phyloP scores from a whole-genome alignment of 2,329 filamentous ascomycete genomes.

The Ophiocordyceps polyrhachis-furcata region DNA sequence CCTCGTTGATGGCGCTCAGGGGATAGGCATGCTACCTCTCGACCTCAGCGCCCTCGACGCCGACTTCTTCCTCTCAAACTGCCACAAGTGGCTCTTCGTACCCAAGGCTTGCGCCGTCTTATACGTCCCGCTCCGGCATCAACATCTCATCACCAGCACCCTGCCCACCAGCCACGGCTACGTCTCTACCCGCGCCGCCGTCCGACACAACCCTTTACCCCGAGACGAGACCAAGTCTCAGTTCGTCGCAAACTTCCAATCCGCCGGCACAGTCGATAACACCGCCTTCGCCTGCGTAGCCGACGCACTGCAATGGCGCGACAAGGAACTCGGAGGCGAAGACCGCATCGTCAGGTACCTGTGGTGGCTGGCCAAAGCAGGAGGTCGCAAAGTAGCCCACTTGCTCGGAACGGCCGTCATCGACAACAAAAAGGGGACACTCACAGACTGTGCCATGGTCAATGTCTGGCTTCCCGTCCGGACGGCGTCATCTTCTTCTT shows the following conservation, averaged over 20 bases:
- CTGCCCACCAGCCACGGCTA: neutral
- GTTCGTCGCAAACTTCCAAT: neutral
- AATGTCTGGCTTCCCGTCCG: slow-evolving; percentile 1
- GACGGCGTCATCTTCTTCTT: neutral
- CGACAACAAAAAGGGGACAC: neutral
- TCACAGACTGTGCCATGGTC: slow-evolving; percentile 1
- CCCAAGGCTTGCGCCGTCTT: neutral
- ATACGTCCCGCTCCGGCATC: neutral
- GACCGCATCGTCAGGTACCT: neutral
- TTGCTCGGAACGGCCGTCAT: neutral
- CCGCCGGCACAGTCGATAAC: neutral
- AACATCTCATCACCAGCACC: neutral
- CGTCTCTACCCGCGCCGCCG: neutral
- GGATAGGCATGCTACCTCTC: neutral
- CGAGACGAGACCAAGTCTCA: neutral
- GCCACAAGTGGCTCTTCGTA: neutral
- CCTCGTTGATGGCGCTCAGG: neutral
- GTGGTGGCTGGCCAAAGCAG: neutral
- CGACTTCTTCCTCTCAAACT: slow-evolving; percentile 1
- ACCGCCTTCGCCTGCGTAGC: neutral
- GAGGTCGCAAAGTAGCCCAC: neutral
- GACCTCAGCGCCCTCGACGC: neutral
- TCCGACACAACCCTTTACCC: neutral
- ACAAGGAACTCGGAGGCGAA: neutral
- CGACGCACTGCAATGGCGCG: neutral